Conservation (phyloP, 169 alveolate species). For the Ichthyophthirius multifiliis region DNA sequence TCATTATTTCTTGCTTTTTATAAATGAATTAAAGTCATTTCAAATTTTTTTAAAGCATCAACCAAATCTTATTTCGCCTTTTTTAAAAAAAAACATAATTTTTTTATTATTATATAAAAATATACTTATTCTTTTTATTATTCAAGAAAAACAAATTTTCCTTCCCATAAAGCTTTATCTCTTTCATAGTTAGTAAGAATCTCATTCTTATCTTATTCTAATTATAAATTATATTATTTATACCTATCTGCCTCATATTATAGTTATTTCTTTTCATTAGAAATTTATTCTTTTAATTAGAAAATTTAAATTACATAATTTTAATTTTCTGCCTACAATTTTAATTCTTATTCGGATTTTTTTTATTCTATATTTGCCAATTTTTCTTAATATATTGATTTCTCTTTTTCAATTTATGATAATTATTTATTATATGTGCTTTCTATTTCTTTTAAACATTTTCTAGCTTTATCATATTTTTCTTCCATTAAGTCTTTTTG, state of each 20-base stretch:
- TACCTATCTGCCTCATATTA: slow-evolving; percentile 51
- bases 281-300: slow-evolving; percentile 33
- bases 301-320: slow-evolving; percentile 39
- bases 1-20: slow-evolving; percentile 59
- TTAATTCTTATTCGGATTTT: slow-evolving; percentile 47
- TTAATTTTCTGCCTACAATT: slow-evolving; percentile 46
- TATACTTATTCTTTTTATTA: slow-evolving; percentile 62
- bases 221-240: slow-evolving; percentile 39
- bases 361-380: slow-evolving; percentile 45
- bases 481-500: slow-evolving; percentile 65
- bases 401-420: slow-evolving; percentile 62
- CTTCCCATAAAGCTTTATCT: slow-evolving; percentile 85
- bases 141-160: slow-evolving; percentile 75
- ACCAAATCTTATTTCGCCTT: slow-evolving; percentile 67
- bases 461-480: slow-evolving; percentile 63
- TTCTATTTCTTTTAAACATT: slow-evolving; percentile 56
- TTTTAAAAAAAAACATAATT: neutral
- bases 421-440: slow-evolving; percentile 29
- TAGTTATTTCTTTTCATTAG: slow-evolving; percentile 31
- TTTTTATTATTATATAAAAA: neutral
- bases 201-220: slow-evolving; percentile 52
- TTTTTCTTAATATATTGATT: slow-evolving; percentile 70
- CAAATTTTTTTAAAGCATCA: slow-evolving; percentile 72
- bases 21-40: slow-evolving; percentile 69
- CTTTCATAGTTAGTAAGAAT: slow-evolving; percentile 51